Percentiles rank a stretch among this genome's conserved stretches.
Conservation (phyloP, 2,329 filamentous ascomycete species). For the Calonectria pseudoreteaudii region DNA sequence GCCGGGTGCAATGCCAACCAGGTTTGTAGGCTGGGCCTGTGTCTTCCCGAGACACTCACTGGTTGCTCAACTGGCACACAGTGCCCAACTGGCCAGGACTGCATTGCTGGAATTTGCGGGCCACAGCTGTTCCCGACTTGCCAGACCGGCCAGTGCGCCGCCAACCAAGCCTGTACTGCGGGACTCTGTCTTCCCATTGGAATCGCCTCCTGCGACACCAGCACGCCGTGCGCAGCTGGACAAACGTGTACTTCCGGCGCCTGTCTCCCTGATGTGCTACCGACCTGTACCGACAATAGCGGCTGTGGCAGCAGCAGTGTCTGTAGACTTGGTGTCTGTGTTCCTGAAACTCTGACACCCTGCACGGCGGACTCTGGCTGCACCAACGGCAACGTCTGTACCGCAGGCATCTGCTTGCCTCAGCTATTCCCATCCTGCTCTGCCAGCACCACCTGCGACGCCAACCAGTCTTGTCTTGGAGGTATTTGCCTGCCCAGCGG, state of each 20-base stretch:
- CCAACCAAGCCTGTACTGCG: conserved; percentile 2
- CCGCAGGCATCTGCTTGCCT: conserved; percentile 1
- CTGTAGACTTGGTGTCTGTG: conserved; percentile 6
- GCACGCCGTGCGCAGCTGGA: background rate
- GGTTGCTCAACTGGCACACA: background rate
- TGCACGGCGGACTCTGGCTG: conserved; percentile 1
- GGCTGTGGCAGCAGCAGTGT: background rate
- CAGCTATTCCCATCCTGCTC: background rate
- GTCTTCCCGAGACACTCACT: background rate
- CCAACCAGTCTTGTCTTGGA: background rate
- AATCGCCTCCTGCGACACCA: background rate
- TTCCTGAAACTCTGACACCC: background rate
- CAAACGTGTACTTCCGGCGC: conserved; percentile 1
- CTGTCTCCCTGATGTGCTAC: background rate
- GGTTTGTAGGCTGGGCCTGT: conserved; percentile 7
- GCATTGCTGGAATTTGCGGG: conserved; percentile 4
- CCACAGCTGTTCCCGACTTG: conserved; percentile 1
- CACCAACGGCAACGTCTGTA: background rate
- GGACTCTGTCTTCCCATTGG: conserved; percentile 2
- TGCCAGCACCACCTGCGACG: background rate
- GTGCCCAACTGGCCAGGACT: background rate
- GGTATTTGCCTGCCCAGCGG: background rate
- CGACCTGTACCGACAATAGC: background rate
- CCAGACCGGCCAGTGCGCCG: background rate
- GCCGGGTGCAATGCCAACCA: background rate